These are phyloP conservation scores for Echinosophora koreensis DNA, from an alignment of 306 rosid species.

Conservation along the genomic window DNA sequence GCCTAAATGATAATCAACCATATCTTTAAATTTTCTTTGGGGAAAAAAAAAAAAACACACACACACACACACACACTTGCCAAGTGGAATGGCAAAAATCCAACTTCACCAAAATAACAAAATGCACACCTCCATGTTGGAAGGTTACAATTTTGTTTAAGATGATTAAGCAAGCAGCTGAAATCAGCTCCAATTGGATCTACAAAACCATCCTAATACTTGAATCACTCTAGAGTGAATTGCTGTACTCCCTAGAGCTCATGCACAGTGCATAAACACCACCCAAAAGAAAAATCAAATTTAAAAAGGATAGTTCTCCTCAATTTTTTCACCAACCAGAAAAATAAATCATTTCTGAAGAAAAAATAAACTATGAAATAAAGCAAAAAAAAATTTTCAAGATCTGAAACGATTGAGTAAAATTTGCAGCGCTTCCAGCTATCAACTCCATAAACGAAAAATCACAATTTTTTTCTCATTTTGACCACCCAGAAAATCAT, in stretches of 20 bases:
- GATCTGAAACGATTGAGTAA: conserved; percentile 40
- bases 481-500: conserved; percentile 15
- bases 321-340: background rate
- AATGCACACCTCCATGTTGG: background rate
- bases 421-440: background rate
- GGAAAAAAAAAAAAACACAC: background rate
- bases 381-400: background rate
- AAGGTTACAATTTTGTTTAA: no score
- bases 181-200: conserved; percentile 45
- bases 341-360: background rate
- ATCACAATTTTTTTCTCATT: background rate
- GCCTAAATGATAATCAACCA: background rate
- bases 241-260: background rate
- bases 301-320: background rate
- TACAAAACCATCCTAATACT: conserved; percentile 24
- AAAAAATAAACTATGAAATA: background rate
- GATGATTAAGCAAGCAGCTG: conserved; percentile 19
- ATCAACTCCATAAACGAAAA: conserved; percentile 13
- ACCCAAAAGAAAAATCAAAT: background rate
- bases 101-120: background rate
- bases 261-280: conserved; percentile 14
- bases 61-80: no score
- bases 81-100: background rate
- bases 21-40: background rate
- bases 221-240: no score